phyloP scores from a whole-genome alignment of 2,329 filamentous ascomycete genomes.

The Phyllosticta paracitricarpa region DNA sequence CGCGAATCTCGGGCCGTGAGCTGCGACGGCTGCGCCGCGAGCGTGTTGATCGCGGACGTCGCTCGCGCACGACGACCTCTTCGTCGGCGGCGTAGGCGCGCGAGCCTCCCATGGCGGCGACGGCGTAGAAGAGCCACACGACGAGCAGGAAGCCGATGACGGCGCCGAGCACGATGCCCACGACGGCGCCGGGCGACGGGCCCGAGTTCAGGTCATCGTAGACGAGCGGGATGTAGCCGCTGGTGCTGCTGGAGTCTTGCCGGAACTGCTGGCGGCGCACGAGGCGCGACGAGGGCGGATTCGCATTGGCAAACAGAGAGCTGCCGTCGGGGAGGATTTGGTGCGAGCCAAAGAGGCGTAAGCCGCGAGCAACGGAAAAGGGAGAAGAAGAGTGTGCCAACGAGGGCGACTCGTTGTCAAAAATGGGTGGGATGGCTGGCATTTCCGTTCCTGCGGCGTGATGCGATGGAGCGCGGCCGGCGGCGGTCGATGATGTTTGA shows the following conservation, averaged over 20 bases:
- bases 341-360: background rate
- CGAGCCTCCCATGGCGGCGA: slow-evolving; percentile 26
- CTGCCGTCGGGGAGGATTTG: background rate
- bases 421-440: background rate
- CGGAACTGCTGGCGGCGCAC: background rate
- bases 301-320: background rate
- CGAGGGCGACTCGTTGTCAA: background rate
- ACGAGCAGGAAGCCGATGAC: slow-evolving; percentile 44
- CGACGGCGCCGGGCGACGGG: slow-evolving; percentile 47
- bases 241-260: slow-evolving; percentile 17
- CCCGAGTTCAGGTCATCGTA: slow-evolving; percentile 46
- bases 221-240: slow-evolving; percentile 48
- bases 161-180: slow-evolving; percentile 49
- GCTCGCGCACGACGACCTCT: slow-evolving; percentile 44
- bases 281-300: background rate
- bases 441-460: background rate
- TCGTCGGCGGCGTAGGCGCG: slow-evolving; percentile 41
- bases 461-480: background rate
- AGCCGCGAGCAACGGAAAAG: background rate
- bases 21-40: slow-evolving; percentile 23
- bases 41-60: slow-evolving; percentile 17
- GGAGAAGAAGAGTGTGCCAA: background rate
- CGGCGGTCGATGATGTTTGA: background rate
- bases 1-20: slow-evolving; percentile 25
- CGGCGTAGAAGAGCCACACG: slow-evolving; percentile 40